Conservation (phyloP, 257 asterid genomes). For the Nicotiana benthamiana region DNA sequence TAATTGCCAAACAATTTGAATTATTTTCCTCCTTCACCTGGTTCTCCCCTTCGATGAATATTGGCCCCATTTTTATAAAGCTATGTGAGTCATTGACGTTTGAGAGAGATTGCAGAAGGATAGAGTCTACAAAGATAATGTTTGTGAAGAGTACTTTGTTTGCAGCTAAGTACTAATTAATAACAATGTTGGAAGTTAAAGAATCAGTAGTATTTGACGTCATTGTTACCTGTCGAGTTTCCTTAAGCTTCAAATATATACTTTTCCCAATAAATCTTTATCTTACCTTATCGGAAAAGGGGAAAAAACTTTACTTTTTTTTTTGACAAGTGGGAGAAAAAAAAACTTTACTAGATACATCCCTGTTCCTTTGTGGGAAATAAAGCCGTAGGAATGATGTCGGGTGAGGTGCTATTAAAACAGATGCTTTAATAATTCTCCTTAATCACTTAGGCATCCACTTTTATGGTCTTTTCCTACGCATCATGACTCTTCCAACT, state of each 20-base stretch:
- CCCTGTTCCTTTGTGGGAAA: not conserved
- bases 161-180: not conserved
- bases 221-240: not conserved
- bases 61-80: not conserved
- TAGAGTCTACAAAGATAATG: not conserved
- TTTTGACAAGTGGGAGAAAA: not conserved
- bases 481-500: not conserved
- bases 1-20: not conserved
- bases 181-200: not conserved
- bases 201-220: not conserved
- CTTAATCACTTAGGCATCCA: not conserved
- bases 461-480: not conserved
- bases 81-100: not conserved
- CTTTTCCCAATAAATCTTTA: not conserved
- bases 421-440: not conserved
- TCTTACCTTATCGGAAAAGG: not conserved
- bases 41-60: not conserved
- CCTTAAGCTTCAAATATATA: not conserved
- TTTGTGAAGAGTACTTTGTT: not conserved
- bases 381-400: not conserved
- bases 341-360: not conserved
- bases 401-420: not conserved
- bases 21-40: not conserved
- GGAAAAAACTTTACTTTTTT: too few relatives aligned
- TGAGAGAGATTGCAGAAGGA: not conserved